These are phyloP conservation scores for Raffaelea arxii DNA, from an alignment of 2,329 filamentous ascomycete genomes.

Conservation along the genomic window DNA sequence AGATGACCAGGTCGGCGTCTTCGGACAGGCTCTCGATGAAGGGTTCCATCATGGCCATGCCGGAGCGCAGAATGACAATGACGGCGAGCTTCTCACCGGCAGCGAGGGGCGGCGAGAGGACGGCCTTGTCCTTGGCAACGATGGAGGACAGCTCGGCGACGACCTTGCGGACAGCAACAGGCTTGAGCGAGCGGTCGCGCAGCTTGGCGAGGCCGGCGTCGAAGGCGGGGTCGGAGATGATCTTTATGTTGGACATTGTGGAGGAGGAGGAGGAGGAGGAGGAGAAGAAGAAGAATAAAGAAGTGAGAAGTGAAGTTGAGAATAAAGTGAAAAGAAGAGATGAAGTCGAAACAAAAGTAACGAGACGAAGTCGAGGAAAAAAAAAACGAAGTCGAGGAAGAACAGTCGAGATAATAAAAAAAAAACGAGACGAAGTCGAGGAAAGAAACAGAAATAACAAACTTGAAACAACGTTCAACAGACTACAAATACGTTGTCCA, in stretches of 20 bases:
- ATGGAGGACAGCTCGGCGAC: conserved; percentile 80
- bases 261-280: background rate
- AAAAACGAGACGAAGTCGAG: background rate
- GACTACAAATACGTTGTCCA: background rate
- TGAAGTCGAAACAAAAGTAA: background rate
- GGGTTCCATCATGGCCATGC: conserved; percentile 74
- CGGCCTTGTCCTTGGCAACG: conserved; percentile 74
- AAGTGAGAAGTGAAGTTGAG: background rate
- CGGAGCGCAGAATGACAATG: conserved; percentile 84
- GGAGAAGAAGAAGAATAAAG: conserved; percentile 36
- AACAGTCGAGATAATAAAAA: background rate
- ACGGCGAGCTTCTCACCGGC: conserved; percentile 60
- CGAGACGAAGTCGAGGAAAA: background rate
- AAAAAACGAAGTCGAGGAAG: background rate
- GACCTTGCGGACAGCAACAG: conserved; percentile 67
- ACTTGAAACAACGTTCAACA: background rate
- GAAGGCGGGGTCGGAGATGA: conserved; percentile 70
- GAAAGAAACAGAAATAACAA: background rate
- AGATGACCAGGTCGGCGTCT: conserved; percentile 58
- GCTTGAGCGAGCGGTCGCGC: conserved; percentile 28
- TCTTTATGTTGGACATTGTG: conserved; percentile 26
- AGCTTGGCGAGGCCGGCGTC: conserved; percentile 73
- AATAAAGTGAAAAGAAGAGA: background rate
- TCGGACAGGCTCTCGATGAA: conserved; percentile 77
- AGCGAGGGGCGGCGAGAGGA: conserved; percentile 50